phyloP scores from a whole-genome alignment of 352 stramenopile species.

The Phytophthora megakarya region DNA sequence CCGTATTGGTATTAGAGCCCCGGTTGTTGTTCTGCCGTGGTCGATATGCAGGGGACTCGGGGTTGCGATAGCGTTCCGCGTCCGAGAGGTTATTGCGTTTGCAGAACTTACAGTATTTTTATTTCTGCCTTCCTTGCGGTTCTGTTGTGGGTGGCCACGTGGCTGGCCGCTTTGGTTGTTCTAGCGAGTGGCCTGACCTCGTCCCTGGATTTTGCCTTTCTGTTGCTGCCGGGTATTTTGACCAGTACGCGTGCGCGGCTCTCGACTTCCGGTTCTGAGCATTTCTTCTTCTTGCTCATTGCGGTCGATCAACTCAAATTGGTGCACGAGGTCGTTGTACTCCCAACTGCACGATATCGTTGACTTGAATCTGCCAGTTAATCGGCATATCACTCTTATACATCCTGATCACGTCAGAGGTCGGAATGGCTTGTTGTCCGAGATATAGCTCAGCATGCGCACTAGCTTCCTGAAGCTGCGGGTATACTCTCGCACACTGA shows the following conservation, averaged over 20 bases:
- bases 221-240: too few relatives aligned
- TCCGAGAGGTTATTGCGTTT: slow-evolving; percentile 1
- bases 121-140: not conserved
- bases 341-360: slow-evolving; percentile 6
- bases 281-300: too few relatives aligned
- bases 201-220: too few relatives aligned
- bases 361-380: slow-evolving; percentile 8
- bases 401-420: slow-evolving; percentile 9
- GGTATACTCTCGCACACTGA: slow-evolving; percentile 11
- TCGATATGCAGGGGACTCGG: slow-evolving; percentile 6
- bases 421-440: slow-evolving; percentile 8
- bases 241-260: too few relatives aligned
- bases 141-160: too few relatives aligned
- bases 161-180: too few relatives aligned
- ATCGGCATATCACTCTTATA: slow-evolving; percentile 12
- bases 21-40: not conserved
- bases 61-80: slow-evolving; percentile 4
- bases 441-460: slow-evolving; percentile 2
- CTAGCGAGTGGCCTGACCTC: too few relatives aligned
- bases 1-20: too few relatives aligned
- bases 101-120: slow-evolving; percentile 5
- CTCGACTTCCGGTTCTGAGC: too few relatives aligned
- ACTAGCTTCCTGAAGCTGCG: not conserved
- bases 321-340: slow-evolving; percentile 7
- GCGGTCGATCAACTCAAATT: too few relatives aligned